Conservation (phyloP, 2,329 filamentous ascomycete species). For the Escovopsis sp. region DNA sequence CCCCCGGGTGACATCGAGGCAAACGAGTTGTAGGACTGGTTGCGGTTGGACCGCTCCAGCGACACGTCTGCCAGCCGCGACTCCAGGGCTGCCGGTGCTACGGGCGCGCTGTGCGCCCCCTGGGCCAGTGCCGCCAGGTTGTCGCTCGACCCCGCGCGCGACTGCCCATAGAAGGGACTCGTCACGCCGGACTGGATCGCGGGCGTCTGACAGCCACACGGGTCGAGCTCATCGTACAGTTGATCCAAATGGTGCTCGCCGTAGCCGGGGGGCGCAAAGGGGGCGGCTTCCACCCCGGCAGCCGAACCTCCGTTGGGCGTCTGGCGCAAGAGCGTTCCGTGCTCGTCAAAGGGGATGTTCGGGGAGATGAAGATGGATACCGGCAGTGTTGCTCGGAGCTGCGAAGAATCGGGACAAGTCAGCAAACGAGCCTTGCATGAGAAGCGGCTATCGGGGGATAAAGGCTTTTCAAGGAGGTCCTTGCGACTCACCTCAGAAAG, state of each 20-base stretch:
- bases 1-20: slow-evolving; percentile 28
- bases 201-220: slow-evolving; percentile 65
- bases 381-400: slow-evolving; percentile 78
- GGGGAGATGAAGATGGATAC: slow-evolving; percentile 93
- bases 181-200: slow-evolving; percentile 55
- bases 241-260: slow-evolving; percentile 80
- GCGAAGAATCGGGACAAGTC: slow-evolving; percentile 3
- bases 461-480: too few species aligned
- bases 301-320: slow-evolving; percentile 31
- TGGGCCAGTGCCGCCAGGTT: slow-evolving; percentile 46
- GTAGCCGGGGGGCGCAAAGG: slow-evolving; percentile 79
- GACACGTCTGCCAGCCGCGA: slow-evolving; percentile 57
- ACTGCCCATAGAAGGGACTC: slow-evolving; percentile 61
- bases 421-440: slow-evolving; percentile 3
- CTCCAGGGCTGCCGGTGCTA: slow-evolving; percentile 39
- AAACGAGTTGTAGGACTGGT: slow-evolving; percentile 29
- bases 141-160: slow-evolving; percentile 64
- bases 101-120: slow-evolving; percentile 14
- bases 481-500: slow-evolving; percentile 56
- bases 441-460: too few species aligned
- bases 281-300: slow-evolving; percentile 36
- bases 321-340: slow-evolving; percentile 60
- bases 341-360: slow-evolving; percentile 74
- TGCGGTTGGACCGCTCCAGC: slow-evolving; percentile 30
- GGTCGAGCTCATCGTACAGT: slow-evolving; percentile 76